phyloP scores from a whole-genome alignment of 441 rosid species.

The Euphorbia schlechtendalii region DNA sequence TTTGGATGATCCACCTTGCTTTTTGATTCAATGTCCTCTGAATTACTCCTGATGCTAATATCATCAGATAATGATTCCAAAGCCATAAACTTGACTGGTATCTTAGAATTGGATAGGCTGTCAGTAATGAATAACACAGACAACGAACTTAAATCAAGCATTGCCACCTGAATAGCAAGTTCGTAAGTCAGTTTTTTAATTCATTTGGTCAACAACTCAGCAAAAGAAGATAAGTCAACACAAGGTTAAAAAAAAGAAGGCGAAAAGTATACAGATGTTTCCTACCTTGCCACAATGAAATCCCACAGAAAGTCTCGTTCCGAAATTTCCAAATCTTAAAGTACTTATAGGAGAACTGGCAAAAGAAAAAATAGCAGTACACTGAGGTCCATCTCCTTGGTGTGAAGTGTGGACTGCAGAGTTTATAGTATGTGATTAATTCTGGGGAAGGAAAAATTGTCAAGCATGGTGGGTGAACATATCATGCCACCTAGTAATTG shows the following conservation, averaged over 20 bases:
- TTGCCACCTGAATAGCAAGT: constrained; percentile 59
- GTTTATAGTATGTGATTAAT: constrained; percentile 18
- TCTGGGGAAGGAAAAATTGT: constrained; percentile 8
- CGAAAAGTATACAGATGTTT: constrained; percentile 21
- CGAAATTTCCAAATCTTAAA: constrained; percentile 43
- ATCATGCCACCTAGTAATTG: background rate
- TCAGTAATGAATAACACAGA: constrained; percentile 56
- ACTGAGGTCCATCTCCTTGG: constrained; percentile 60
- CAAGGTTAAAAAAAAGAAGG: constrained; percentile 1
- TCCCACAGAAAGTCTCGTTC: constrained; percentile 64
- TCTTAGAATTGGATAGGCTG: constrained; percentile 37
- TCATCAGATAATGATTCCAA: constrained; percentile 35
- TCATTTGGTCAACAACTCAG: constrained; percentile 17
- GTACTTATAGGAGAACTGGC: constrained; percentile 46
- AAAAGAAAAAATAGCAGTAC: constrained; percentile 51
- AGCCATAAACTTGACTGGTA: constrained; percentile 52
- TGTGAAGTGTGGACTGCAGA: constrained; percentile 50
- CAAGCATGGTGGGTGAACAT: background rate
- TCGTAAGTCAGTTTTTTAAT: constrained; percentile 22
- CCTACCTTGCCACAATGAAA: constrained; percentile 70
- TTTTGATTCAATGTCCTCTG: constrained; percentile 29
- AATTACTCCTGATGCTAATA: constrained; percentile 20
- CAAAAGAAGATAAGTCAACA: background rate
- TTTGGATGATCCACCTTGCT: constrained; percentile 24
- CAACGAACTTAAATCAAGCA: constrained; percentile 50